Evolutionary conservation across 23 red algal genomes (phyloP), one percentile per base, ranked within the genome.

Genomic region (Gracilaria caudata): DNA sequence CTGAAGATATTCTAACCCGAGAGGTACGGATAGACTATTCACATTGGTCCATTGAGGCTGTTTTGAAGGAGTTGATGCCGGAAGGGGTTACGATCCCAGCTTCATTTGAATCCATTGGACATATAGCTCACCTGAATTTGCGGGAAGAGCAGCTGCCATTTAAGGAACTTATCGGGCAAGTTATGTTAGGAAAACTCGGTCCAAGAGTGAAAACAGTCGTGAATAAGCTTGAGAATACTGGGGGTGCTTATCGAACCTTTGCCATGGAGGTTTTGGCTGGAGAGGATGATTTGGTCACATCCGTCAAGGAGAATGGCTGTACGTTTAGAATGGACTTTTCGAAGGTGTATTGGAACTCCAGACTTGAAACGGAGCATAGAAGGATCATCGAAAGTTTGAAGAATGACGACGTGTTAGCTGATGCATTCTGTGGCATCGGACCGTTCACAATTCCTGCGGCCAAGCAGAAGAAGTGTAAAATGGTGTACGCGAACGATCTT

Each of bases 291-390:
- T 32, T 93, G 65, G 64, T 90, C 16, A 87, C 89, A 4, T 41
- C 66, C 19, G 88, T 98, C 0, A 90, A 88, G 44, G 96, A 98
- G 77, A 98, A 98, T 75, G 84, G 92, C 7, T 98, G 96, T 56
- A 65, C 38, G 36, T 98, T 90, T 79, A 59, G 43, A 68, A 53
- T 98, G 26, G 93, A 95, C 57, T 93, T 95, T 38, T 64, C 55
- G 26, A 64, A 75, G 17, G 93, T 98, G 20, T 98, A 98, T 79
- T 98, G 96, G 96, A 98, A 98, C 75, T 95, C 93, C 33, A 88
- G 94, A 28, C 81, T 98, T 21, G 96, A 98, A 85, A 86, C 83
- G 29, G 96, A 98, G 66, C 93, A 95, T 68, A 39, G 93, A 35
- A 87, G 89, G 47, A 76, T 98, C 30, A 88, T 98, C 33, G 51